Evolutionary conservation across 768 basidiomycete genomes (phyloP).

Genomic region (Dioszegia crocea): DNA sequence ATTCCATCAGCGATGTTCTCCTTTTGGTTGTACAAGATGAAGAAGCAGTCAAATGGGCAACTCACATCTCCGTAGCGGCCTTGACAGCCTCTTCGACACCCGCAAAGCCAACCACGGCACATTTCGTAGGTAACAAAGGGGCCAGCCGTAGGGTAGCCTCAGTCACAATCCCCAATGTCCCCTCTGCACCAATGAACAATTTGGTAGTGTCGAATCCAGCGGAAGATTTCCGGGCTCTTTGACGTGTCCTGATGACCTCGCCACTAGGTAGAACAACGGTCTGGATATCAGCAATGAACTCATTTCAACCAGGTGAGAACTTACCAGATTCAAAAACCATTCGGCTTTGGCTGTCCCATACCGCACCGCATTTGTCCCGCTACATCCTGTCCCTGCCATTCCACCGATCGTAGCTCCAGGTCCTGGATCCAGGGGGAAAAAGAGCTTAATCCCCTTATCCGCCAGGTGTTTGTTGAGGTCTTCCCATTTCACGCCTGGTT

Average conservation of each 20-base stretch:
- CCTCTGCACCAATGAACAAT: conserved; percentile 84
- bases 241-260: conserved; percentile 82
- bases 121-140: conserved; percentile 73
- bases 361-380: conserved; percentile 65
- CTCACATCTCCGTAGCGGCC: conserved; percentile 71
- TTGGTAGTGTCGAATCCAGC: conserved; percentile 85
- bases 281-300: conserved; percentile 49
- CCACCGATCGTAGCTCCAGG: conserved; percentile 83
- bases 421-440: conserved; percentile 72
- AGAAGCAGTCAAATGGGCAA: not conserved
- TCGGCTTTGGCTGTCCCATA: conserved; percentile 84
- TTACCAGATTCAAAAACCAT: conserved; percentile 76
- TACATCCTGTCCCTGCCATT: conserved; percentile 82
- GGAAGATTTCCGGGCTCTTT: conserved; percentile 61
- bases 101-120: conserved; percentile 83
- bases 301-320: conserved; percentile 32
- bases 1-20: too few relatives aligned
- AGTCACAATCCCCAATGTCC: conserved; percentile 83
- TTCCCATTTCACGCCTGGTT: conserved; percentile 48
- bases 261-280: conserved; percentile 86
- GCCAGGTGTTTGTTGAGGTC: conserved; percentile 55
- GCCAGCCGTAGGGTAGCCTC: conserved; percentile 81
- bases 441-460: conserved; percentile 69
- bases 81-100: conserved; percentile 70
- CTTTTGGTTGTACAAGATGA: not conserved